Conservation (phyloP, 106 monocot genomes). For the Phalaenopsis equestris region DNA sequence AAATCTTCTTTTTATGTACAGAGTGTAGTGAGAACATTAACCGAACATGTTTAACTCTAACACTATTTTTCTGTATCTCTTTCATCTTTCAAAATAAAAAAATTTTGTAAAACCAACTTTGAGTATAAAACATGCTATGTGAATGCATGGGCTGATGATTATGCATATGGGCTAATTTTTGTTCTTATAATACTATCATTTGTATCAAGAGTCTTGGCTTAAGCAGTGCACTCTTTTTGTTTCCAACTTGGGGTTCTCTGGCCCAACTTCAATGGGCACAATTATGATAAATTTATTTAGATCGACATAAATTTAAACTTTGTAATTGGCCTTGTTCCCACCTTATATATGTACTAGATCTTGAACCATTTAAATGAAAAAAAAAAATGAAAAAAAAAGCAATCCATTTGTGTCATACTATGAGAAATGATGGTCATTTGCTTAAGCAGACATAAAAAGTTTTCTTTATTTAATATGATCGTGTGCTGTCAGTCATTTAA, state of each 20-base stretch:
- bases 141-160: not conserved
- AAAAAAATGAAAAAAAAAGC: too few species aligned
- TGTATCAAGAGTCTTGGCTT: not conserved
- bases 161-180: constrained; percentile 1
- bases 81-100: not conserved
- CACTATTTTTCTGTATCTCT: not conserved
- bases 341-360: too few species aligned
- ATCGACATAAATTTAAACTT: too few species aligned
- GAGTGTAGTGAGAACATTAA: not conserved
- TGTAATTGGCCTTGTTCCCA: too few species aligned
- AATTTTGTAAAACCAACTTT: not conserved
- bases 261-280: too few species aligned
- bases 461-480: not conserved
- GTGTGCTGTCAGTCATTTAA: not conserved
- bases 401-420: too few species aligned
- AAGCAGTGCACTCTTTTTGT: not conserved
- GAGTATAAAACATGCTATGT: not conserved
- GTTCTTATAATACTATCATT: not conserved
- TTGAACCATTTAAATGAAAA: too few species aligned
- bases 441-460: not conserved
- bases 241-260: too few species aligned
- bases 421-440: not conserved
- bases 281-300: too few species aligned
- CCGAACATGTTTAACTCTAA: not conserved
- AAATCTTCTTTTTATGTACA: not conserved